A percentile compares a stretch with the other conserved stretches of the same genome.
These are phyloP conservation scores for Echinochloa phyllopogon DNA, from an alignment of 176 grass and related monocot genomes.

Conservation along the genomic window DNA sequence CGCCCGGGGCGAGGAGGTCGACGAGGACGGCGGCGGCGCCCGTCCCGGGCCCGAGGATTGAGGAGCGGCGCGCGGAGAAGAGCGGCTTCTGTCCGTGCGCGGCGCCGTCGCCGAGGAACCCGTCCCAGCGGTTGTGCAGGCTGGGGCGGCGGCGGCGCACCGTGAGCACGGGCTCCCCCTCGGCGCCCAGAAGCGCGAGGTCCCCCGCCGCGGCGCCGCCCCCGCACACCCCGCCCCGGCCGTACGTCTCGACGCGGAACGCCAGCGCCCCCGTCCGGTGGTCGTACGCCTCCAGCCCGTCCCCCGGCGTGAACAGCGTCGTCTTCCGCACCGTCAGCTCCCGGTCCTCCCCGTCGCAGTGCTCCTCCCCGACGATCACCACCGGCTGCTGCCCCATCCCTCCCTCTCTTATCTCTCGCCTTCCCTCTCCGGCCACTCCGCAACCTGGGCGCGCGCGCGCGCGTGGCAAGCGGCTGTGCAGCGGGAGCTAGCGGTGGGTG, in stretches of 20 bases:
- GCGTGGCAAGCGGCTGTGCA: not conserved
- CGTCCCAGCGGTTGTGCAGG: conserved; percentile 94
- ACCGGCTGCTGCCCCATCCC: not conserved
- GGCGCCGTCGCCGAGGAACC: conserved; percentile 69
- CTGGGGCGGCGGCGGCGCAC: conserved; percentile 80
- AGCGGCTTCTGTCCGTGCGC: conserved; percentile 58
- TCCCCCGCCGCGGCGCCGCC: conserved; percentile 56
- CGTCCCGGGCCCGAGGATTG: conserved; percentile 74
- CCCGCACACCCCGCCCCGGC: conserved; percentile 40
- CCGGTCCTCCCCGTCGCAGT: conserved; percentile 65
- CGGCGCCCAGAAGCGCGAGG: conserved; percentile 69
- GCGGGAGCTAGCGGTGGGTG: not conserved
- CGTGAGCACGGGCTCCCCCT: conserved; percentile 67
- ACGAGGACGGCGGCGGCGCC: conserved; percentile 62
- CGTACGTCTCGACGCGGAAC: conserved; percentile 93
- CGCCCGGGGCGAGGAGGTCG: conserved; percentile 40
- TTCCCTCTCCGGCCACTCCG: not conserved
- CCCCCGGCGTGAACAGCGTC: conserved; percentile 73
- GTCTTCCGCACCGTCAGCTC: conserved; percentile 98
- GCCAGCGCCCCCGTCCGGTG: conserved; percentile 71
- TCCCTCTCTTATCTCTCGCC: not conserved
- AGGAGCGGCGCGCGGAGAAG: conserved; percentile 82
- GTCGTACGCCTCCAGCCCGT: conserved; percentile 92
- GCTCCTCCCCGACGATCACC: conserved; percentile 62
- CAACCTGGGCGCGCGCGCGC: not conserved